Percentiles rank a stretch among this genome's conserved stretches.
Conservation (phyloP, 2,329 filamentous ascomycete species). For the Cytospora mali region DNA sequence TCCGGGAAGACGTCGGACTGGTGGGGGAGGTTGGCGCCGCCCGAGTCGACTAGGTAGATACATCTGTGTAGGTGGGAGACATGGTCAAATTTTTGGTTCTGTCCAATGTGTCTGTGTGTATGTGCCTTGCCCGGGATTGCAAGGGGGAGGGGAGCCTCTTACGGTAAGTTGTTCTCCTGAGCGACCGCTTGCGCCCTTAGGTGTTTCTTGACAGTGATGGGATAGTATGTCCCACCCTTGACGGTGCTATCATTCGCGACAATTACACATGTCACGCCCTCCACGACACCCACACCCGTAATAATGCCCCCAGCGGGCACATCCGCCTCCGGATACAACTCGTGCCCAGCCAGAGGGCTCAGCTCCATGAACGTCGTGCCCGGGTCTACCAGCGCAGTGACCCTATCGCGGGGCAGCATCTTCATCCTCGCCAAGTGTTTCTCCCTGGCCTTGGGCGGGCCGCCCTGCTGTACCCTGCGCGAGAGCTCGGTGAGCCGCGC, state of each 20-base stretch:
- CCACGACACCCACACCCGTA: slow-evolving; percentile 86
- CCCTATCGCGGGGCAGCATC: slow-evolving; percentile 89
- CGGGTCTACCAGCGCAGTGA: slow-evolving; percentile 84
- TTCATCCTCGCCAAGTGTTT: slow-evolving; percentile 89
- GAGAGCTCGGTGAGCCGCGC: slow-evolving; percentile 71
- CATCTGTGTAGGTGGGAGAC: too few species aligned
- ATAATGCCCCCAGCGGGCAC: slow-evolving; percentile 90
- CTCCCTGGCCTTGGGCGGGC: slow-evolving; percentile 77
- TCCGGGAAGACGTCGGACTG: slow-evolving; percentile 97
- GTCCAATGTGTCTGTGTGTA: not conserved
- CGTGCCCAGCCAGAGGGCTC: slow-evolving; percentile 86
- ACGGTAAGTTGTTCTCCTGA: slow-evolving; percentile 78
- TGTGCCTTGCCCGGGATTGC: not conserved
- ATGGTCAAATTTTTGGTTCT: too few species aligned
- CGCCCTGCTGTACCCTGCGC: slow-evolving; percentile 71
- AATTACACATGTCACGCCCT: slow-evolving; percentile 89
- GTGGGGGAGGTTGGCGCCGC: slow-evolving; percentile 91
- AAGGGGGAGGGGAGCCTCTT: slow-evolving; percentile 35
- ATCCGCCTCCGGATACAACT: slow-evolving; percentile 83
- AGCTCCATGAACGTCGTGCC: slow-evolving; percentile 91
- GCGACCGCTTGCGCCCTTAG: slow-evolving; percentile 89
- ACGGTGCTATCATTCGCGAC: slow-evolving; percentile 96
- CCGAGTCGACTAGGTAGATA: slow-evolving; percentile 95
- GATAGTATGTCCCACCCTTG: slow-evolving; percentile 96
- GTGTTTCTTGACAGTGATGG: slow-evolving; percentile 97